A percentile compares a stretch with the other conserved stretches of the same genome.
phyloP scores from a whole-genome alignment of 2,329 filamentous ascomycete species.

The Botrytis galanthina region DNA sequence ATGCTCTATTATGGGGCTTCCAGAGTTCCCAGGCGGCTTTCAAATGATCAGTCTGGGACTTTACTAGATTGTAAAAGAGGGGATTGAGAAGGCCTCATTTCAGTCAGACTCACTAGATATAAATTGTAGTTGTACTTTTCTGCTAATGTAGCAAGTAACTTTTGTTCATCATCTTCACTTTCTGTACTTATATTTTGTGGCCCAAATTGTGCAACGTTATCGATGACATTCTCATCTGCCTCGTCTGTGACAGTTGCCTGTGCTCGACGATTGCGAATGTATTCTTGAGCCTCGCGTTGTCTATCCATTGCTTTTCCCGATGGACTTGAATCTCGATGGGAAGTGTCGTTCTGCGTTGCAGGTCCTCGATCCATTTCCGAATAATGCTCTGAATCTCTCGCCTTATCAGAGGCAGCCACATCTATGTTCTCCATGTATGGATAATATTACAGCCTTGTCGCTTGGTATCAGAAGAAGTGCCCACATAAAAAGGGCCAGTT shows the following conservation, averaged over 20 bases:
- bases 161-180: constrained; percentile 20
- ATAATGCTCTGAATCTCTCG: constrained; percentile 12
- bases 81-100: not conserved
- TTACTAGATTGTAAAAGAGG: not conserved
- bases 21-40: constrained; percentile 12
- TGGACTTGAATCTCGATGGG: constrained; percentile 10
- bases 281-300: constrained; percentile 21
- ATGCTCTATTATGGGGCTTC: constrained; percentile 17
- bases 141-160: constrained; percentile 18
- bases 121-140: constrained; percentile 21
- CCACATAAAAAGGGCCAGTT: constrained; percentile 5
- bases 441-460: constrained; percentile 17
- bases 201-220: constrained; percentile 17
- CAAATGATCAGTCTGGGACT: constrained; percentile 3
- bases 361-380: constrained; percentile 13
- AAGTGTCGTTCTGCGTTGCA: constrained; percentile 15
- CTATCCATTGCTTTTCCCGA: constrained; percentile 20
- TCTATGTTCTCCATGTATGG: constrained; percentile 20
- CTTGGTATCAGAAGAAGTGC: not conserved
- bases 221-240: constrained; percentile 16
- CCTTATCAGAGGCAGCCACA: constrained; percentile 21
- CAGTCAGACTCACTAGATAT: constrained; percentile 15
- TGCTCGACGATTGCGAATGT: constrained; percentile 21
- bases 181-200: constrained; percentile 18
- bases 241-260: constrained; percentile 15